Evolutionary conservation across 306 rosid genomes (phyloP), one percentile per base, ranked within the genome.

Genomic region (Vigna radiata): DNA sequence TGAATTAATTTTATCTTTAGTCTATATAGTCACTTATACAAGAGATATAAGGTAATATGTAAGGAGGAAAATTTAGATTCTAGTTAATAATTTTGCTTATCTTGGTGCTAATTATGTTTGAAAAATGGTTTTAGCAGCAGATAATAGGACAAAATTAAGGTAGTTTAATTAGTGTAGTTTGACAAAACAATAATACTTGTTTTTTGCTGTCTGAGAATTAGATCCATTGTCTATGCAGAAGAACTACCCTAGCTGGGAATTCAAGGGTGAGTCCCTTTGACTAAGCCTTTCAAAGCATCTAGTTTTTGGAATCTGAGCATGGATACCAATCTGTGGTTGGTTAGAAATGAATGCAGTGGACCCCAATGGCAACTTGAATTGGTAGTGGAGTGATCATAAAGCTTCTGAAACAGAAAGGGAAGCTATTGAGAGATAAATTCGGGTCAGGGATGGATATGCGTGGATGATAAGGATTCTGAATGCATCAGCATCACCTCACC

Each of bases 401-500:
- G 85, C 86, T 87, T 74, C 68, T 37, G 84, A 83, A 74, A 77
- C 82, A 66, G 87, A 85, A 73, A 66, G 73, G 56, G 44, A 78
- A 7, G 67, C 79, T 58, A 46, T 55, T 46, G 7, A 81, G 80
- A 81, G 78, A 73, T 81, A 83, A 77, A 83, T 81, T 83, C 82
- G 48, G 52, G 17, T 29, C 6, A 33, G 48, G 70, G 70, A 41
- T 60, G 70, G 70, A 41, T 60, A 47, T 64, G 73, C 80, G 88
- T 84, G 88, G 87, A 85, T 80, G 93, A 87, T 85, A 83, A 89
- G 91, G 87, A 85, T 87, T 89, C 89, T 79, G 13, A 60, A 39
- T 82, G 29, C 63, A 67, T 79, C 75, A 76, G 44, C 76, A 72
- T 77, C 82, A 64, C 55, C 76, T 60, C 50, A 25, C 48, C 78